A percentile compares a stretch with the other conserved stretches of the same genome.
phyloP scores from a whole-genome alignment of 352 stramenopile species.

The Pythium aquatile region DNA sequence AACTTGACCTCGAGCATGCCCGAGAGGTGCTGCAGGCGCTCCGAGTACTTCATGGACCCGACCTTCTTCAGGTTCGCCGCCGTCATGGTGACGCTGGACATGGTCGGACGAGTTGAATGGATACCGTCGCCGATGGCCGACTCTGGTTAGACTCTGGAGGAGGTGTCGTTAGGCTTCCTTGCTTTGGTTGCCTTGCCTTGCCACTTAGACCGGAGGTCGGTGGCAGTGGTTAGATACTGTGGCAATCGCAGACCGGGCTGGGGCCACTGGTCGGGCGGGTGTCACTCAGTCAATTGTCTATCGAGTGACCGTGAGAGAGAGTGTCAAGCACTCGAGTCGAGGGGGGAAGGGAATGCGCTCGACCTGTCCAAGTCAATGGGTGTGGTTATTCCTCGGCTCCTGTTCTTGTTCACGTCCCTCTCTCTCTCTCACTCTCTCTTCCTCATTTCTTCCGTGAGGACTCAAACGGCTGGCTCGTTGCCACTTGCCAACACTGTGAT shows the following conservation, averaged over 20 bases:
- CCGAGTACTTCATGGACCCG: constrained; percentile 29
- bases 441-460: neutral
- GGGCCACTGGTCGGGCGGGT: neutral
- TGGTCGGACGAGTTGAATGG: neutral
- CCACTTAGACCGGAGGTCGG: neutral
- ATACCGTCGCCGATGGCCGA: neutral
- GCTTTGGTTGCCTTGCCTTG: neutral
- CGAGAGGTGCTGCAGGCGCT: constrained; percentile 47
- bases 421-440: constrained; percentile 6
- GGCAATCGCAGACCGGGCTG: neutral
- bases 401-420: constrained; percentile 3
- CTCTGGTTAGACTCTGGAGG: neutral
- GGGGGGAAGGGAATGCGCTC: neutral
- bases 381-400: constrained; percentile 3
- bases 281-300: constrained; percentile 1
- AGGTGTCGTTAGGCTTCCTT: too few relatives aligned
- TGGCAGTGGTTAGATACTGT: neutral
- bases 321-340: neutral
- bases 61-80: constrained; percentile 14
- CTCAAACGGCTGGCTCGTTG: neutral
- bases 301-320: constrained; percentile 5
- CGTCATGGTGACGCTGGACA: neutral
- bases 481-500: neutral
- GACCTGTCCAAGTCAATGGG: neutral
- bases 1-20: constrained; percentile 69